Conservation (phyloP, 805 yeast species). For the Maudiozyma serrabonitensis region DNA sequence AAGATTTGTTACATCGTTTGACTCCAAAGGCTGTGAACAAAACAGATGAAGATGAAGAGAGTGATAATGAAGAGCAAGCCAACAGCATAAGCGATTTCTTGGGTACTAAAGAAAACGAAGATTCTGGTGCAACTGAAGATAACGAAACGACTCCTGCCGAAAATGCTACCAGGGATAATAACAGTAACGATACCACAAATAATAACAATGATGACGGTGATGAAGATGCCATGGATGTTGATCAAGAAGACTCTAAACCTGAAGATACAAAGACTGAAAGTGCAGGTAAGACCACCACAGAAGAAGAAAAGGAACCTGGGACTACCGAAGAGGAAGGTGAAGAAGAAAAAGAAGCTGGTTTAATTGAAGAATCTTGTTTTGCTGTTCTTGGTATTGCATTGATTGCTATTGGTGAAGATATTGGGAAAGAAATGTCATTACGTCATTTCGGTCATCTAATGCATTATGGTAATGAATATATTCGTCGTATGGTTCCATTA, state of each 20-base stretch:
- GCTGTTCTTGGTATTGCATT: constrained; percentile 92
- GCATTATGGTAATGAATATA: constrained; percentile 92
- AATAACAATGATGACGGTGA: background rate
- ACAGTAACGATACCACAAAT: background rate
- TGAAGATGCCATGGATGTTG: constrained; percentile 11
- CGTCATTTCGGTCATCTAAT: constrained; percentile 95
- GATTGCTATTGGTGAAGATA: constrained; percentile 95
- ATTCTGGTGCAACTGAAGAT: constrained; percentile 15
- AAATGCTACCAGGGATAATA: constrained; percentile 7
- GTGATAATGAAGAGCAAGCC: constrained; percentile 29
- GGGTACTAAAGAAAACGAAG: constrained; percentile 22
- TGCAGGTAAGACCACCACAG: constrained; percentile 18
- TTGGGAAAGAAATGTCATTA: constrained; percentile 94
- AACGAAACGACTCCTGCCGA: constrained; percentile 12
- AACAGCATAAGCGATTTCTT: constrained; percentile 25
- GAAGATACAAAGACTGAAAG: constrained; percentile 18
- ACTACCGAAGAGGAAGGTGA: constrained; percentile 18
- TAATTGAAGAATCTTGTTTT: constrained; percentile 46
- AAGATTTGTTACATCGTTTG: constrained; percentile 79
- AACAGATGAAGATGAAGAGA: constrained; percentile 50
- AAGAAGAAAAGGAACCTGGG: constrained; percentile 27
- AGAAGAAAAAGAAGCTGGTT: constrained; percentile 25
- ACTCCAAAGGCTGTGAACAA: constrained; percentile 56
- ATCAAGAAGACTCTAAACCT: constrained; percentile 36
- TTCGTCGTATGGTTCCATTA: constrained; percentile 89